phyloP scores from a whole-genome alignment of 768 basidiomycete genomes.

The Boletellus ananas region DNA sequence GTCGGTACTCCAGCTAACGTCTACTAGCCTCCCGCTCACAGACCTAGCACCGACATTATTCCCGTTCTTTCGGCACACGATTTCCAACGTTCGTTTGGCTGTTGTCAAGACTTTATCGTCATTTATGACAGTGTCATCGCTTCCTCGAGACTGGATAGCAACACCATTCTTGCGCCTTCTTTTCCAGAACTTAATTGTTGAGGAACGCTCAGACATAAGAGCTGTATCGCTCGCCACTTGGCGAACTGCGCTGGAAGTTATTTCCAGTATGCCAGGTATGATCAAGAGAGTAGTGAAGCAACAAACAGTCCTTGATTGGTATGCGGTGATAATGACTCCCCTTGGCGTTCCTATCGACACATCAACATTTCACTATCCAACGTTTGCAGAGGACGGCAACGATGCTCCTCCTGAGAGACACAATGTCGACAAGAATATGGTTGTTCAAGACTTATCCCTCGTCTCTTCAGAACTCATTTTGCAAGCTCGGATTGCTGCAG shows the following conservation, averaged over 20 bases:
- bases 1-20: slow-evolving; percentile 4
- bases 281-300: slow-evolving; percentile 54
- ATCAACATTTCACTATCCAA: slow-evolving; percentile 62
- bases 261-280: slow-evolving; percentile 43
- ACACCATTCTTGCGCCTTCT: slow-evolving; percentile 76
- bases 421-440: slow-evolving; percentile 95
- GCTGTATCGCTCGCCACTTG: slow-evolving; percentile 69
- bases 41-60: slow-evolving; percentile 83
- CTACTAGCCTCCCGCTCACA: slow-evolving; percentile 68
- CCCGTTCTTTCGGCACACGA: slow-evolving; percentile 97
- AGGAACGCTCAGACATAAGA: slow-evolving; percentile 85
- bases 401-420: slow-evolving; percentile 59
- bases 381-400: slow-evolving; percentile 44
- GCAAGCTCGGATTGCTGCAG: slow-evolving; percentile 74
- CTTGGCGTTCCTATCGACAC: slow-evolving; percentile 75
- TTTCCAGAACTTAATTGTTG: slow-evolving; percentile 91
- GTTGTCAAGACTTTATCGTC: slow-evolving; percentile 86
- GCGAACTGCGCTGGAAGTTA: slow-evolving; percentile 61
- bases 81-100: slow-evolving; percentile 85
- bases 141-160: slow-evolving; percentile 79
- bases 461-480: slow-evolving; percentile 72
- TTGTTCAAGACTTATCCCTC: slow-evolving; percentile 84
- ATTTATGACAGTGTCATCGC: slow-evolving; percentile 74
- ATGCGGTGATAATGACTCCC: slow-evolving; percentile 84
- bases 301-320: slow-evolving; percentile 76